Conservation (phyloP, 1,284 basidiomycete genomes). For the Rhodotorula sp. region DNA sequence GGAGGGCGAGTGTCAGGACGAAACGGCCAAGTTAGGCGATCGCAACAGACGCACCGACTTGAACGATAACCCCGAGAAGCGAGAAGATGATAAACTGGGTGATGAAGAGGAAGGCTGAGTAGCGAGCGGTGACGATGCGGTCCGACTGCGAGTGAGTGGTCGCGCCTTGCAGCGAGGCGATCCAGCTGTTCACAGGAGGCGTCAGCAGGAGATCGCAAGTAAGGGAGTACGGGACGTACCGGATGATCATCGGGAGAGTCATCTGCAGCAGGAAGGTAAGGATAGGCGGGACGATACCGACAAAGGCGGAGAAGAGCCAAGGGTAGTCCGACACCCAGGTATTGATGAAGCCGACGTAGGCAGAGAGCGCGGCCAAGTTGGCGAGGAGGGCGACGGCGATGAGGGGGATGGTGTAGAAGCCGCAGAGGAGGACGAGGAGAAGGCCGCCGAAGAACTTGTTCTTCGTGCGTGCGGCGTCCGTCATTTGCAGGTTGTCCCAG, state of each 20-base stretch:
- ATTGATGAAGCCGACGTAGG: slow-evolving; percentile 70
- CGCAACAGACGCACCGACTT: slow-evolving; percentile 53
- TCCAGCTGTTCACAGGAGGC: slow-evolving; percentile 33
- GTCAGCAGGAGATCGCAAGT: neutral
- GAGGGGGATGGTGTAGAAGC: slow-evolving; percentile 87
- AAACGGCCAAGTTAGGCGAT: neutral
- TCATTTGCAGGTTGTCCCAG: slow-evolving; percentile 81
- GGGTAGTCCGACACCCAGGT: slow-evolving; percentile 56
- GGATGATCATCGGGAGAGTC: slow-evolving; percentile 82
- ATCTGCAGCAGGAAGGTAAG: slow-evolving; percentile 86
- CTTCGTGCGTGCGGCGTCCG: slow-evolving; percentile 62
- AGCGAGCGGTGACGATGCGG: slow-evolving; percentile 81
- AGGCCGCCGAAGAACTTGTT: slow-evolving; percentile 71
- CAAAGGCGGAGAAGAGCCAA: slow-evolving; percentile 43
- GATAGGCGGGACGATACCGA: slow-evolving; percentile 71
- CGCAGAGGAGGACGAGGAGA: slow-evolving; percentile 66
- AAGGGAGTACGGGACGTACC: slow-evolving; percentile 59
- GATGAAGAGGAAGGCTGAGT: slow-evolving; percentile 87
- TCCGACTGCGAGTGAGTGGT: slow-evolving; percentile 72
- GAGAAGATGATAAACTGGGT: slow-evolving; percentile 88
- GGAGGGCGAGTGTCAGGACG: neutral
- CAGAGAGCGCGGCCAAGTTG: slow-evolving; percentile 49
- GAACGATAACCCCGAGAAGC: slow-evolving; percentile 80
- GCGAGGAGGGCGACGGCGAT: slow-evolving; percentile 64
- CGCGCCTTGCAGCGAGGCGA: slow-evolving; percentile 42